A percentile compares a stretch with the other conserved stretches of the same genome.
phyloP scores from a whole-genome alignment of 2,329 filamentous ascomycete species.

The Mycocentrospora acerina region DNA sequence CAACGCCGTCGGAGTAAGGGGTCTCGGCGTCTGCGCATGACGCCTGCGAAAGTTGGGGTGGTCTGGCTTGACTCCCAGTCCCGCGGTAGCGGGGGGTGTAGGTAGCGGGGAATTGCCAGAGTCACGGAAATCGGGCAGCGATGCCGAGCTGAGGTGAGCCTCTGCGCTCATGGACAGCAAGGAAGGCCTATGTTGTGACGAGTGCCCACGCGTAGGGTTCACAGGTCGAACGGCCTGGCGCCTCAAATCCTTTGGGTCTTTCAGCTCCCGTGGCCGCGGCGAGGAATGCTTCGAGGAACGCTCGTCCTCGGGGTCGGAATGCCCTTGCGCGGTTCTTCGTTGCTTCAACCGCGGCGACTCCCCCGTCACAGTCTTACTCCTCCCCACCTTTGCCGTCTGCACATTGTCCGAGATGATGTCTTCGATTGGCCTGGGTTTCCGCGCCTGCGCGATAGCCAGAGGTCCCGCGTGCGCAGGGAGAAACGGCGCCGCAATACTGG shows the following conservation, averaged over 20 bases:
- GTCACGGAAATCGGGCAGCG: conserved; percentile 63
- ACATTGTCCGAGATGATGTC: conserved; percentile 63
- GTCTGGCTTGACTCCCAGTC: conserved; percentile 37
- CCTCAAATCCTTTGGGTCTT: conserved; percentile 31
- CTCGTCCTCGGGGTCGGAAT: conserved; percentile 40
- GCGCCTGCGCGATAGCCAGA: conserved; percentile 77
- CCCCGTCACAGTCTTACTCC: conserved; percentile 69
- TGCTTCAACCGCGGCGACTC: conserved; percentile 47
- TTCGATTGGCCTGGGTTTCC: conserved; percentile 67
- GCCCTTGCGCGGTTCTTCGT: conserved; percentile 41
- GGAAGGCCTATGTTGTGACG: conserved; percentile 46
- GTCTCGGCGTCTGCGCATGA: conserved; percentile 58
- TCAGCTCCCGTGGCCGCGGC: conserved; percentile 25
- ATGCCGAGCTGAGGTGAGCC: conserved; percentile 67
- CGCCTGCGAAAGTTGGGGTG: conserved; percentile 48
- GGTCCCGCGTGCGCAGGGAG: conserved; percentile 78
- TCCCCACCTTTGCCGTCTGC: conserved; percentile 58
- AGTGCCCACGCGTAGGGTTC: conserved; percentile 21
- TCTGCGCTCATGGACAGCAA: conserved; percentile 60
- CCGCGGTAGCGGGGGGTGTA: conserved; percentile 45
- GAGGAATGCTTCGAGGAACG: conserved; percentile 43
- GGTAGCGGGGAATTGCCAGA: conserved; percentile 46
- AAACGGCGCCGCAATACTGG: conserved; percentile 72
- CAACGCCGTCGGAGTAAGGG: conserved; percentile 62
- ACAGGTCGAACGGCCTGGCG: conserved; percentile 29